Conservation (phyloP, 768 basidiomycete species). For the Chalciporus chontae region DNA sequence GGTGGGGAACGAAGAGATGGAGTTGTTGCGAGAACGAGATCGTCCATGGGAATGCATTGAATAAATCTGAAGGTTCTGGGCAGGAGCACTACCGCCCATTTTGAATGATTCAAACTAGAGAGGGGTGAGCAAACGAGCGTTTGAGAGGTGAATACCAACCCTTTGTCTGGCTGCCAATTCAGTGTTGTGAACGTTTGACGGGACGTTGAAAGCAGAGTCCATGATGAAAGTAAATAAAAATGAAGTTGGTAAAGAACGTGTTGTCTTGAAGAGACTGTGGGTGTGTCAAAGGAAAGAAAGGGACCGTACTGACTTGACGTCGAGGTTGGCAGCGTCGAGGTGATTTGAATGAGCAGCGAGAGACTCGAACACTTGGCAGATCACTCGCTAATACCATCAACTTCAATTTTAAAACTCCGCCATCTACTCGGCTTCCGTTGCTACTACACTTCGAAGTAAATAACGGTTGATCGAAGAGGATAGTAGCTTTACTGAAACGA, state of each 20-base stretch:
- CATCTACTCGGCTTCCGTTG: not conserved
- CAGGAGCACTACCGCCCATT: conserved; percentile 44
- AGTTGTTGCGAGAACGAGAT: conserved; percentile 67
- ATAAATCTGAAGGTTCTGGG: conserved; percentile 37
- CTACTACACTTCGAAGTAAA: not conserved
- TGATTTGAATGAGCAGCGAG: conserved; percentile 29
- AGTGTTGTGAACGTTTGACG: conserved; percentile 26
- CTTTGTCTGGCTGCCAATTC: conserved; percentile 40
- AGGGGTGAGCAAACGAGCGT: not conserved
- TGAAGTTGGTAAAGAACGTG: conserved; percentile 29
- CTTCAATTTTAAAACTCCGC: conserved; percentile 26
- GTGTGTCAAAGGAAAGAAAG: conserved; percentile 33
- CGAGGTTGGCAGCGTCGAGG: conserved; percentile 15
- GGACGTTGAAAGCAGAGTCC: conserved; percentile 35
- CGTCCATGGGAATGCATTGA: conserved; percentile 36
- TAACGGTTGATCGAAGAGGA: no score
- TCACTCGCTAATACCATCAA: conserved; percentile 7
- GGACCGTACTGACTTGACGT: conserved; percentile 28
- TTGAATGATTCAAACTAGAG: conserved; percentile 70
- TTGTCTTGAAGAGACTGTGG: conserved; percentile 33
- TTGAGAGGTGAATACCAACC: conserved; percentile 21
- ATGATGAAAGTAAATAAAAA: conserved; percentile 28
- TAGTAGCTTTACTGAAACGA: no score
- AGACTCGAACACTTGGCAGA: conserved; percentile 13
- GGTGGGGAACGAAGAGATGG: conserved; percentile 39